Conservation (phyloP, 2,329 filamentous ascomycete species). For the Dactylonectria macrodidyma region DNA sequence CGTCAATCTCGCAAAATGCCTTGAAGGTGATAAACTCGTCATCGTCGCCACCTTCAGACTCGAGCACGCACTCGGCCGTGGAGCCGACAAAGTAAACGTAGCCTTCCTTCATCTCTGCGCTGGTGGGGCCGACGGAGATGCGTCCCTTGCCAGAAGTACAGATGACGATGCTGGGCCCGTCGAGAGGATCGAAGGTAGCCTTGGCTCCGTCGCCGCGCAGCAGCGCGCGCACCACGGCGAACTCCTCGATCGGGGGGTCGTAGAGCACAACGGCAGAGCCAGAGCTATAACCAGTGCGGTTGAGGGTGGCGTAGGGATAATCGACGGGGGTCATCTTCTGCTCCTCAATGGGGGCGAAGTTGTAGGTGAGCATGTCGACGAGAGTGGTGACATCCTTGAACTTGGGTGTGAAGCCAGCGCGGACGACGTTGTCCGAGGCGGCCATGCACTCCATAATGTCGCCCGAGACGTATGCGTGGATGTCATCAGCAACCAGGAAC, state of each 20-base stretch:
- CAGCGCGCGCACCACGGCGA: constrained; percentile 87
- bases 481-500: constrained; percentile 96
- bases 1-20: constrained; percentile 89
- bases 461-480: constrained; percentile 93
- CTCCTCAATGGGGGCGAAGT: constrained; percentile 92
- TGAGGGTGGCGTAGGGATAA: constrained; percentile 89
- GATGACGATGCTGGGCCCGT: constrained; percentile 93
- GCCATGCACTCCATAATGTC: constrained; percentile 99
- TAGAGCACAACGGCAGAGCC: constrained; percentile 83
- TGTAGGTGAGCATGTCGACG: constrained; percentile 93
- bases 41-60: constrained; percentile 73
- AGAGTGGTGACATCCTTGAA: constrained; percentile 96
- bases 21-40: constrained; percentile 90
- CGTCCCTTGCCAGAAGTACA: constrained; percentile 88
- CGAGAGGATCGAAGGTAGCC: constrained; percentile 88
- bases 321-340: constrained; percentile 92
- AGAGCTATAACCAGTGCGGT: constrained; percentile 85
- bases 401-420: constrained; percentile 97
- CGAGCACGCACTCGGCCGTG: constrained; percentile 85
- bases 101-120: constrained; percentile 79
- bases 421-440: constrained; percentile 97
- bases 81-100: constrained; percentile 90
- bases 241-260: constrained; percentile 97
- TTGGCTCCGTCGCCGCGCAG: constrained; percentile 82
- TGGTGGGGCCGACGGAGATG: constrained; percentile 88